These are phyloP conservation scores for Cyphellophora europaea DNA, from an alignment of 2,329 filamentous ascomycete genomes.

Conservation along the genomic window DNA sequence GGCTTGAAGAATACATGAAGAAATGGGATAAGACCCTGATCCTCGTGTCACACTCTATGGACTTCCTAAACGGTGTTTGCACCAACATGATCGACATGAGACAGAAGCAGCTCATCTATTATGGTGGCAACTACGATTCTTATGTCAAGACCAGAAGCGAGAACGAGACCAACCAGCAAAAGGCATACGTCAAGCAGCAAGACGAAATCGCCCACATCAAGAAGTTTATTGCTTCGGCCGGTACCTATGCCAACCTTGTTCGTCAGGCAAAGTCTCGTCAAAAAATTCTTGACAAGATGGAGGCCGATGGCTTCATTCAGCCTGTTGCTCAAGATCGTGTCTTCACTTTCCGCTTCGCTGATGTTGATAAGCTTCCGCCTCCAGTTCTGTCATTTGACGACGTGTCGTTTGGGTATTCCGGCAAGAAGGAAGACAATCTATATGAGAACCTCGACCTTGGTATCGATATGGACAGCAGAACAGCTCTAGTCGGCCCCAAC, in stretches of 20 bases:
- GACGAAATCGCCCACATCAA: constrained; percentile 99
- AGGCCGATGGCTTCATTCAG: constrained; percentile 97
- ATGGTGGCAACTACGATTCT: constrained; percentile 99
- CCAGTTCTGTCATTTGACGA: constrained; percentile 94
- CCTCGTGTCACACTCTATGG: constrained; percentile 94
- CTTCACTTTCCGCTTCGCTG: constrained; percentile 96
- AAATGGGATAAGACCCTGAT: constrained; percentile 98
- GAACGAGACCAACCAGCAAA: constrained; percentile 96
- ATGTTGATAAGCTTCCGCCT: constrained; percentile 98
- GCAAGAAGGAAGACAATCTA: constrained; percentile 76
- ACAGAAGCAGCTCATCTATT: constrained; percentile 79
- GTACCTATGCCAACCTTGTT: constrained; percentile 99
- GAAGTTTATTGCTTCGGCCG: constrained; percentile 98
- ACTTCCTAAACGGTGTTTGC: constrained; percentile 99
- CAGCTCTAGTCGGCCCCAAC: constrained; percentile 92
- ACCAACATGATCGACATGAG: constrained; percentile 99
- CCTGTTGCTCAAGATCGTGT: constrained; percentile 74
- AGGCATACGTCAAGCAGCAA: constrained; percentile 98
- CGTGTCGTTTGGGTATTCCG: constrained; percentile 97
- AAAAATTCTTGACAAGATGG: constrained; percentile 99
- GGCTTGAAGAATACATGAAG: constrained; percentile 98
- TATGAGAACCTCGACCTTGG: constrained; percentile 96
- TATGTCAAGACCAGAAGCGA: constrained; percentile 90
- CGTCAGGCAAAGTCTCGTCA: constrained; percentile 97
- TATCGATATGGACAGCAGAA: constrained; percentile 99